phyloP scores from a whole-genome alignment of 1,284 basidiomycete genomes.

The Boletus sp. region DNA sequence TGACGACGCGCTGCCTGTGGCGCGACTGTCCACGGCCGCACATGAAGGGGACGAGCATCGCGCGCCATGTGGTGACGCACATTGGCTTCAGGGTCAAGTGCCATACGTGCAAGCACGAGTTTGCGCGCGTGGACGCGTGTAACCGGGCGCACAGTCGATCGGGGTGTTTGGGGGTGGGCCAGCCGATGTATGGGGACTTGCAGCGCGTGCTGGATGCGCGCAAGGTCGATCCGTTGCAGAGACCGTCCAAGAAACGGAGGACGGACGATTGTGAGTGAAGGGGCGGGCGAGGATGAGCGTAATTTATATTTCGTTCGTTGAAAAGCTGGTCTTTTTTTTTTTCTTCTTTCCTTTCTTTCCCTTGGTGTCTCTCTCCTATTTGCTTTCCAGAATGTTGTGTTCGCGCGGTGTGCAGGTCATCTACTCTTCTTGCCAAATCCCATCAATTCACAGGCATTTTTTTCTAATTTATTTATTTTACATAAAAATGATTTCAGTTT shows the following conservation, averaged over 20 bases:
- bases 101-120: constrained; percentile 30
- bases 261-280: constrained; percentile 30
- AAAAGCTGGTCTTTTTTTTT: neutral
- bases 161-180: constrained; percentile 29
- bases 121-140: constrained; percentile 34
- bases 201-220: constrained; percentile 27
- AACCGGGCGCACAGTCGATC: constrained; percentile 34
- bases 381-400: neutral
- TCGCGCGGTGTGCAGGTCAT: neutral
- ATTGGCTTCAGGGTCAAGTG: constrained; percentile 33
- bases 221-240: constrained; percentile 23
- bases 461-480: constrained; percentile 18
- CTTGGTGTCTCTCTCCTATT: neutral
- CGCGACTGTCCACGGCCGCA: constrained; percentile 26
- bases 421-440: neutral
- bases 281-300: neutral
- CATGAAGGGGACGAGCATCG: constrained; percentile 35
- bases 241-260: constrained; percentile 32
- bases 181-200: constrained; percentile 32
- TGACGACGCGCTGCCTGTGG: constrained; percentile 32
- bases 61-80: constrained; percentile 33
- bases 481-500: neutral
- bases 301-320: constrained; percentile 6
- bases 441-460: neutral
- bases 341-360: neutral